Evolutionary conservation across 805 yeast species (phyloP), one percentile per base, ranked within the genome.

Genomic region (Yueomyces sinensis): DNA sequence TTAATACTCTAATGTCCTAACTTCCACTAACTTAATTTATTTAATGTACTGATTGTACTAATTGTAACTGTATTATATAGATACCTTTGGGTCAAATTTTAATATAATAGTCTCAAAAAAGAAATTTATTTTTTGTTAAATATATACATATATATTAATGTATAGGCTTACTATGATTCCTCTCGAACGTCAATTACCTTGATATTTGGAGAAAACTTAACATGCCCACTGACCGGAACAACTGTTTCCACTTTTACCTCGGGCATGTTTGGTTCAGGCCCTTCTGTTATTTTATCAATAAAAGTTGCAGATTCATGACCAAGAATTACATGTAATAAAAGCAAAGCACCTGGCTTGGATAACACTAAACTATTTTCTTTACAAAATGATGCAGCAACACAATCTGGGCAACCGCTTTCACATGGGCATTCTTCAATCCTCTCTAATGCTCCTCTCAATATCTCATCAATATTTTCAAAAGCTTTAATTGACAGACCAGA

Each of bases 331-430:
- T 77, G 74, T 13, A 87, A 46, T 5, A 89, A 72, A 2, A 89
- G 65, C 13, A 70, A 58, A 0, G 95, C 84, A 0, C 91, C 97
- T 11, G 81, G 78, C 47, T 89, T 91, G 0, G 96, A 84, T 41
- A 89, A 60, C 5, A 91, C 97, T 35, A 79, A 59, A 49, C 79
- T 75, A 43, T 70, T 70, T 55, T 91, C 98, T 37, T 75, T 73
- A 58, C 98, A 91, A 35, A 70, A 72, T 0, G 82, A 61, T 1
- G 82, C 79, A 2, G 91, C 82, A n/a, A 86, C 79, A 61, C 98
- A 91, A 31, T 74, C 71, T 0, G 93, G 93, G 47, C 72, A 67
- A 4, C 72, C 72, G 68, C 78, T 73, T 5, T 76, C 76, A 55
- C 82, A 75, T 1, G 65, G 65, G 52, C 99, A 91, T 13, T 62